These are phyloP conservation scores for Pezicula neosporulosa DNA, from an alignment of 2,329 filamentous ascomycete genomes.

Conservation along the genomic window DNA sequence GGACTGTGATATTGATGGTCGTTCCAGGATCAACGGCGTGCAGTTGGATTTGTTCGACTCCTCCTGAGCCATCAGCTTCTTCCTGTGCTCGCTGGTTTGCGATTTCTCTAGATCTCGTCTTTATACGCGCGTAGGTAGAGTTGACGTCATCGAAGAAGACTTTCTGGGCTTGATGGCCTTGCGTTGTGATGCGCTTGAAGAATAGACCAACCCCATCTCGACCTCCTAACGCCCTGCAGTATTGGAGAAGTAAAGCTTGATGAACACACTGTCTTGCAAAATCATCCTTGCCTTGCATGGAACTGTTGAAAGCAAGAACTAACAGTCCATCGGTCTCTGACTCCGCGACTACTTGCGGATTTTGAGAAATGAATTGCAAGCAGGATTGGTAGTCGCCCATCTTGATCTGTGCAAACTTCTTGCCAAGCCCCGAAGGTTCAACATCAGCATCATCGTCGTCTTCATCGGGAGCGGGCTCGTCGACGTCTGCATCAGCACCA, in stretches of 20 bases:
- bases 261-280: constrained; percentile 85
- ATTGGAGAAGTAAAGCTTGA: constrained; percentile 88
- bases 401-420: constrained; percentile 76
- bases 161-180: constrained; percentile 83
- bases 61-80: constrained; percentile 50
- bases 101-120: constrained; percentile 56
- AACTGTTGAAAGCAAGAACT: constrained; percentile 86
- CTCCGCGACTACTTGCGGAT: constrained; percentile 78
- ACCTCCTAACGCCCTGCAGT: constrained; percentile 80
- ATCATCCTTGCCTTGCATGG: constrained; percentile 73
- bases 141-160: constrained; percentile 93
- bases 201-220: constrained; percentile 86
- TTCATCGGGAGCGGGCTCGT: constrained; percentile 49
- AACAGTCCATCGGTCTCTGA: constrained; percentile 87
- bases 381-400: constrained; percentile 69
- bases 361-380: constrained; percentile 71
- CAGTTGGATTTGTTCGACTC: constrained; percentile 94
- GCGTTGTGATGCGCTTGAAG: constrained; percentile 92
- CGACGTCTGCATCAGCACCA: constrained; percentile 59
- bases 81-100: constrained; percentile 47
- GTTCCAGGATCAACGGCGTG: constrained; percentile 94
- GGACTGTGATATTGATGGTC: constrained; percentile 83
- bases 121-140: constrained; percentile 80
- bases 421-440: constrained; percentile 73
- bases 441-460: constrained; percentile 69